phyloP scores from a whole-genome alignment of 192 early-diverging fungal genomes.

The Coemansia erecta region DNA sequence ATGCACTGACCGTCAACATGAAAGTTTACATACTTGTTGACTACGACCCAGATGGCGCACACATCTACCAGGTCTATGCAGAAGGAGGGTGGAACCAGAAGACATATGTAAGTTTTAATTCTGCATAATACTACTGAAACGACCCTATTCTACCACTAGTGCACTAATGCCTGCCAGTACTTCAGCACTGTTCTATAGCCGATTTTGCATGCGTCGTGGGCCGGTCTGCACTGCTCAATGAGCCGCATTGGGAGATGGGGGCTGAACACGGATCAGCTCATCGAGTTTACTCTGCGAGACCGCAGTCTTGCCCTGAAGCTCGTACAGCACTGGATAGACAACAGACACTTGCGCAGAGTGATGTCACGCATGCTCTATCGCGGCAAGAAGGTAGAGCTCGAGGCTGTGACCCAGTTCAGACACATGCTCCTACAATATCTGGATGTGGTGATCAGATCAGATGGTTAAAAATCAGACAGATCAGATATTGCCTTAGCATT shows the following conservation, averaged over 20 bases:
- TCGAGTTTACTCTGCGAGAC: constrained; percentile 35
- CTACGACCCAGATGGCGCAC: constrained; percentile 44
- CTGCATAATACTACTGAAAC: too few relatives aligned
- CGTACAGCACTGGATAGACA: constrained; percentile 18
- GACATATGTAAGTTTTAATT: constrained; percentile 12
- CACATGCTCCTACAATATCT: constrained; percentile 21
- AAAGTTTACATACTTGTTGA: constrained; percentile 31
- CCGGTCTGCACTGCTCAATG: constrained; percentile 35
- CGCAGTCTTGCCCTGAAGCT: constrained; percentile 27
- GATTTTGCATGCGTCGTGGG: constrained; percentile 23
- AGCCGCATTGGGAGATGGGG: constrained; percentile 28
- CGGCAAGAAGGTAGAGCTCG: constrained; percentile 47
- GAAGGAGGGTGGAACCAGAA: constrained; percentile 24
- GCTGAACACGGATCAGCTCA: constrained; percentile 17
- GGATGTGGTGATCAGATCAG: not conserved
- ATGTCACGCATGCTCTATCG: constrained; percentile 38
- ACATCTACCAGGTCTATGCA: constrained; percentile 41
- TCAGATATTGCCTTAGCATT: not conserved
- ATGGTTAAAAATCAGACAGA: not conserved
- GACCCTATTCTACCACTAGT: too few relatives aligned
- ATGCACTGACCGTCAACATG: constrained; percentile 3
- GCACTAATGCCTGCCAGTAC: too few relatives aligned
- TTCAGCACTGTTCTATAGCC: constrained; percentile 5
- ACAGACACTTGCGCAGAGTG: constrained; percentile 12
- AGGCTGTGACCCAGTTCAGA: constrained; percentile 30